Conservation (phyloP, 2,329 filamentous ascomycete species). For the Ramularia endophylla region DNA sequence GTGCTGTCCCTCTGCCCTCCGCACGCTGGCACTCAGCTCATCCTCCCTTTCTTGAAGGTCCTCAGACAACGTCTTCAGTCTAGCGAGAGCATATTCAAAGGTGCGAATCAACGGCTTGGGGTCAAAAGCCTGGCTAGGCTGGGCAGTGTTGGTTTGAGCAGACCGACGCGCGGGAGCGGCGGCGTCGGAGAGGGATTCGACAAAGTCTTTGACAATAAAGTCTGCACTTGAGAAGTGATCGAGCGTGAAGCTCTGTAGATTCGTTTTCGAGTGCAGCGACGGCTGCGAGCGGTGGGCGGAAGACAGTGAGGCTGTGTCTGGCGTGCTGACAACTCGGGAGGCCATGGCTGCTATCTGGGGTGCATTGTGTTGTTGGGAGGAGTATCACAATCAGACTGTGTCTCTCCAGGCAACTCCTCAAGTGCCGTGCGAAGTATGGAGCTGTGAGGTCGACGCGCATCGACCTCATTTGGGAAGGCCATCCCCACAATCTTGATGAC, state of each 20-base stretch:
- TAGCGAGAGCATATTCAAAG: conserved; percentile 72
- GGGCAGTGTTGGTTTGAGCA: conserved; percentile 41
- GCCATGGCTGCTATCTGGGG: no score
- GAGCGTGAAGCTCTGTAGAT: conserved; percentile 60
- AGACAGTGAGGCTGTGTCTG: conserved; percentile 39
- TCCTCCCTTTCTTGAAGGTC: conserved; percentile 88
- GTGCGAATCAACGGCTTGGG: conserved; percentile 94
- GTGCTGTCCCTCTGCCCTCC: conserved; percentile 86
- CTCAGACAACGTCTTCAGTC: conserved; percentile 65
- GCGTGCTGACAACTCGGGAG: conserved; percentile 15
- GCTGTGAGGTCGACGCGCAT: no score
- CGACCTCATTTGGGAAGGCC: no score
- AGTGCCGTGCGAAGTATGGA: no score
- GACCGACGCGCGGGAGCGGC: conserved; percentile 78
- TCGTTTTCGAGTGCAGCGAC: conserved; percentile 26
- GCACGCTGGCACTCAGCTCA: conserved; percentile 81
- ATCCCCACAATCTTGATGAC: no score
- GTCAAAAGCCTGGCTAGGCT: conserved; percentile 58
- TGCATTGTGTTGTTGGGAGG: no score
- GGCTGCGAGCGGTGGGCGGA: conserved; percentile 29
- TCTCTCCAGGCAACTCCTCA: no score
- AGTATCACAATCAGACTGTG: no score
- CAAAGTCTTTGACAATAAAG: conserved; percentile 97
- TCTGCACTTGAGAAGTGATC: conserved; percentile 66
- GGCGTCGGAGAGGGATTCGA: conserved; percentile 84